Base-by-base conservation (phyloP, 768 basidiomycete genomes). In the Pulveroboletus ravenelii region DNA sequence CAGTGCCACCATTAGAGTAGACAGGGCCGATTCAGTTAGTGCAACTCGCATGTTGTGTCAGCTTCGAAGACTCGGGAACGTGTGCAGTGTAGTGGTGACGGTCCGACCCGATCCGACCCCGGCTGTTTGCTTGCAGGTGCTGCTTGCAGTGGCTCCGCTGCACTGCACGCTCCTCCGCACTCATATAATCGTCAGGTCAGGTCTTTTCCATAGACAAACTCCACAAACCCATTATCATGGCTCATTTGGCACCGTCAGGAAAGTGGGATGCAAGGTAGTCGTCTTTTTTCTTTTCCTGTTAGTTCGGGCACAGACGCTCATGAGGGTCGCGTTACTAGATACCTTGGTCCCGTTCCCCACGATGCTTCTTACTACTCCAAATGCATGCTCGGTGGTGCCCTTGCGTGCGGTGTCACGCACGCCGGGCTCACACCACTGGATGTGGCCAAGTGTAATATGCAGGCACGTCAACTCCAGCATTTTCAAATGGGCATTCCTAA, bases 371-470 rank as follows among this genome's bases (percentile, higher is more conserved):
- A 91, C 78, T 91, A 91, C 68, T 68, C 82, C 66, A 90, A 92
- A 72, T 88, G 85, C 69, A 84, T 90, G 82, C 80, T 93, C 60
- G 90, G 89, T 64, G 91, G 91, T 80, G 76, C 76, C 47, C 78
- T 93, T 57, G 90, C 91, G 17, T 93, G 91, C 61, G 91, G 91
- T 72, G 20, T 88, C 66, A 93, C 91, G 55, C 91, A 93, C 66
- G 89, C 88, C 13, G 88, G 84, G 61, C 84, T 91, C 69, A 90
- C 89, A 12, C 89, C 89, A 32, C 80, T 91, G 53, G 89, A 91
- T 73, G 89, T 91, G 50, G 86, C 86, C 58, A 91, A 91, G 74
- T 90, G 89, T 70, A 91, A 91, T 77, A 91, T 91, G 86, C 89
- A 91, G 85, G 88, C 82, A 36, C 34, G 66, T 27, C 27, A 10